phyloP scores from a whole-genome alignment of 1,139 yeast genomes.

The Citeromyces siamensis region DNA sequence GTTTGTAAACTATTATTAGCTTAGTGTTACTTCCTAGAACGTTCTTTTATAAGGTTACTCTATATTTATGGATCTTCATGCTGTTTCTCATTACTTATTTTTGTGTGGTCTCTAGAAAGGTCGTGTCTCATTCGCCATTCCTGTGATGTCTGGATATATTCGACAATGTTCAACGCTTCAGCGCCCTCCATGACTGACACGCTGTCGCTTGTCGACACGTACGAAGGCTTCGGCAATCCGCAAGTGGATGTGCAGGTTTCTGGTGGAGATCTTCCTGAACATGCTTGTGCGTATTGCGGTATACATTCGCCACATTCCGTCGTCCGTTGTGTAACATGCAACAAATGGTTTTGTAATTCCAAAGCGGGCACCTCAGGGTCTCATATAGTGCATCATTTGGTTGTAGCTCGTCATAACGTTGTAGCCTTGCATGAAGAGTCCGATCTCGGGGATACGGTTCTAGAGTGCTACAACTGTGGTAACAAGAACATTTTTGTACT shows the following conservation, averaged over 20 bases:
- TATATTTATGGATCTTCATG: too few relatives aligned
- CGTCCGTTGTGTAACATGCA: conserved; percentile 66
- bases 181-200: conserved; percentile 1
- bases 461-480: conserved; percentile 92
- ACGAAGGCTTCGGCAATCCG: background rate
- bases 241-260: background rate
- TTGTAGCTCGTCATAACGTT: conserved; percentile 63
- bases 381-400: conserved; percentile 81
- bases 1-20: too few relatives aligned
- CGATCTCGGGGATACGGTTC: conserved; percentile 70
- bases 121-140: too few relatives aligned
- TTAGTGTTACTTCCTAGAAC: too few relatives aligned
- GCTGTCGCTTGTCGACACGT: conserved; percentile 1
- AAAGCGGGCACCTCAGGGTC: conserved; percentile 47
- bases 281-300: conserved; percentile 71
- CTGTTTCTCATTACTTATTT: too few relatives aligned
- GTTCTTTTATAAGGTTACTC: too few relatives aligned
- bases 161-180: background rate
- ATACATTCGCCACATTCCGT: conserved; percentile 54
- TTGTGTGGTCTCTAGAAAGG: too few relatives aligned
- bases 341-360: conserved; percentile 90
- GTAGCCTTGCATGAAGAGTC: conserved; percentile 72
- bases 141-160: too few relatives aligned
- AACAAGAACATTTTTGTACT: conserved; percentile 66
- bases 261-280: conserved; percentile 14